These are phyloP conservation scores for Hypoxylon sp. DNA, from an alignment of 2,329 filamentous ascomycete species.

Conservation along the genomic window DNA sequence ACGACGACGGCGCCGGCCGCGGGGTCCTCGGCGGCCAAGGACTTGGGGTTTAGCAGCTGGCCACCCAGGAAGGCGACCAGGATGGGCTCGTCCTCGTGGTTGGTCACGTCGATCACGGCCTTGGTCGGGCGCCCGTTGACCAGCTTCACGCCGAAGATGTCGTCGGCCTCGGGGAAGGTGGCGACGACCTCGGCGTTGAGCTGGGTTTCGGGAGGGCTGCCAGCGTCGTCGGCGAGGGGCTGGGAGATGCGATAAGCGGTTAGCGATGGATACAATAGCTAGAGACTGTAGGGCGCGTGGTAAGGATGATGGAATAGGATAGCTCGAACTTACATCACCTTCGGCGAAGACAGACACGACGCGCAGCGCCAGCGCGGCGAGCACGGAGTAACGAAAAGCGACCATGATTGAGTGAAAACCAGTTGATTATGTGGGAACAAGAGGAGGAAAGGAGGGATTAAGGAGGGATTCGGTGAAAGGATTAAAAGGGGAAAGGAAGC, in stretches of 20 bases:
- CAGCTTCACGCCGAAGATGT: constrained; percentile 95
- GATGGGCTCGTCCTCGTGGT: constrained; percentile 82
- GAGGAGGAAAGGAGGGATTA: constrained; percentile 9
- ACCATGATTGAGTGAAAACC: constrained; percentile 48
- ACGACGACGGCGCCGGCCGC: constrained; percentile 70
- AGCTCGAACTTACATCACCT: constrained; percentile 45
- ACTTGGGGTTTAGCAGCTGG: constrained; percentile 70
- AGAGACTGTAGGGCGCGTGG: neutral
- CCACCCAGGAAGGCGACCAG: constrained; percentile 82
- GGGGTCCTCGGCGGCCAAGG: constrained; percentile 60
- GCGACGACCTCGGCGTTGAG: constrained; percentile 74
- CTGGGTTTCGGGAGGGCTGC: constrained; percentile 53
- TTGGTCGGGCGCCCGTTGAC: constrained; percentile 91
- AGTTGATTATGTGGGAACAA: constrained; percentile 14
- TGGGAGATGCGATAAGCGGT: constrained; percentile 23
- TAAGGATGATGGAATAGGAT: neutral
- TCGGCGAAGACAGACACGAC: constrained; percentile 50
- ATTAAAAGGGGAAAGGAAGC: constrained; percentile 16
- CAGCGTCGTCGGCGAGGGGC: constrained; percentile 46
- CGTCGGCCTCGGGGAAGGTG: constrained; percentile 77
- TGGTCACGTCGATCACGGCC: constrained; percentile 83
- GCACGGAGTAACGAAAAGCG: constrained; percentile 51
- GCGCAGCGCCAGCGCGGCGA: constrained; percentile 51
- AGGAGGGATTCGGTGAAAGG: constrained; percentile 5
- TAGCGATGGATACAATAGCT: neutral